These are phyloP conservation scores for Auriscalpium vulgare DNA, from an alignment of 768 basidiomycete species.

Conservation along the genomic window DNA sequence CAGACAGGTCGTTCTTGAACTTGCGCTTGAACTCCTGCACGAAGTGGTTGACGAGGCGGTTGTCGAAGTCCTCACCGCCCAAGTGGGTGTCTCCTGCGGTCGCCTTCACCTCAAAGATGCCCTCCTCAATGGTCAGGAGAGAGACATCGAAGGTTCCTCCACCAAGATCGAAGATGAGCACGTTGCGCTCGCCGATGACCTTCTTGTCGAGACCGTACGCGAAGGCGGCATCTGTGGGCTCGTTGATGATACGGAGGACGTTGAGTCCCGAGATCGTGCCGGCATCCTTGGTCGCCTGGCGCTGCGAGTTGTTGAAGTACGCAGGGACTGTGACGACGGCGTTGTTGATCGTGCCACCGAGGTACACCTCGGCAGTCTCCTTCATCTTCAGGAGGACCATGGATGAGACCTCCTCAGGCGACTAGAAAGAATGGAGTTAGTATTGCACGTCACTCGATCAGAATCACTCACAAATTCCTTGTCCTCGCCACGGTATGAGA, in stretches of 20 bases:
- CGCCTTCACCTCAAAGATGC: too few species aligned
- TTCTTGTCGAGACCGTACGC: constrained; percentile 98
- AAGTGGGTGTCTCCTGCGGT: too few species aligned
- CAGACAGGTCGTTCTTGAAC: constrained; percentile 92
- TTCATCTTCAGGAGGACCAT: constrained; percentile 96
- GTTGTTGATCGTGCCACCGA: constrained; percentile 75
- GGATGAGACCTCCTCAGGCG: constrained; percentile 95
- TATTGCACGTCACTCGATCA: constrained; percentile 4
- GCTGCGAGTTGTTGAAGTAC: constrained; percentile 99
- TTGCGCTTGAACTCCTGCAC: too few species aligned
- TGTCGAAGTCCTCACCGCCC: too few species aligned
- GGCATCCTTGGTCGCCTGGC: constrained; percentile 97
- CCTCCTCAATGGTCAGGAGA: constrained; percentile 91
- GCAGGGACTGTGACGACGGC: constrained; percentile 96
- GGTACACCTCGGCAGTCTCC: constrained; percentile 95
- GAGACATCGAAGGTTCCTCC: constrained; percentile 99
- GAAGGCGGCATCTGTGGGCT: constrained; percentile 96
- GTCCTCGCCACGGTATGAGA: too few species aligned
- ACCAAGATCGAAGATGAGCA: too few species aligned
- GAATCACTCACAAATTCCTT: constrained; percentile 93
- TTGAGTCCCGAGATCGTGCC: constrained; percentile 91
- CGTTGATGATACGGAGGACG: too few species aligned
- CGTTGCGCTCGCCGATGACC: constrained; percentile 82
- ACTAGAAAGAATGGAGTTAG: constrained; percentile 35
- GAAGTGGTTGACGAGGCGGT: too few species aligned